A percentile compares a stretch with the other conserved stretches of the same genome.
Evolutionary conservation across 2,329 filamentous ascomycete species (phyloP).

Genomic region (Aspergillus persii): DNA sequence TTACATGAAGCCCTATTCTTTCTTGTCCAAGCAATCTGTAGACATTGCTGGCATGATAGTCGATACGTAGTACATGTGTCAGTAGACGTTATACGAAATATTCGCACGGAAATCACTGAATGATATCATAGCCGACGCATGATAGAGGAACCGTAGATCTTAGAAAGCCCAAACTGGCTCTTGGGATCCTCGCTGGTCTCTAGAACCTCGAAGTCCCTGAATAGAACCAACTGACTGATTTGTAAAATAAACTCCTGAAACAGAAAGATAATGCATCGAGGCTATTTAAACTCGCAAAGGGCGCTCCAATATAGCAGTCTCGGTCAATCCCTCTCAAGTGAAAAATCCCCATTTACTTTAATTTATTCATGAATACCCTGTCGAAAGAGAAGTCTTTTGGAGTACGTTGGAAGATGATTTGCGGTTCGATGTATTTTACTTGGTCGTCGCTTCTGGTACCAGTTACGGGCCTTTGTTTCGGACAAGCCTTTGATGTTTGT

Average conservation of each 20-base stretch:
- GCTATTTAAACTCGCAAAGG: constrained; percentile 5
- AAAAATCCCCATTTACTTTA: constrained; percentile 6
- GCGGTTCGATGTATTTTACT: constrained; percentile 3
- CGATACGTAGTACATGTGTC: constrained; percentile 3
- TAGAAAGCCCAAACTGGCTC: constrained; percentile 10
- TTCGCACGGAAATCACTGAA: constrained; percentile 8
- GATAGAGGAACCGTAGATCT: constrained; percentile 9
- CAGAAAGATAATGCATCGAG: constrained; percentile 4
- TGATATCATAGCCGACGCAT: constrained; percentile 13
- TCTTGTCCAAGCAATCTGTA: constrained; percentile 7
- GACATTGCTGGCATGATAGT: constrained; percentile 6
- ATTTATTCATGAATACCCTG: not conserved
- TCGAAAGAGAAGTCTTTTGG: constrained; percentile 4
- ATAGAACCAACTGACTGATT: constrained; percentile 3
- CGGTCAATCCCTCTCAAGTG: constrained; percentile 5
- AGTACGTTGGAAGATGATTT: constrained; percentile 4
- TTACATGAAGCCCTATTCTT: constrained; percentile 4
- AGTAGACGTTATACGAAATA: constrained; percentile 5
- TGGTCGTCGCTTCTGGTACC: constrained; percentile 4
- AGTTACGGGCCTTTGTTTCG: constrained; percentile 5
- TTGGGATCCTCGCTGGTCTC: constrained; percentile 1
- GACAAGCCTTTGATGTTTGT: constrained; percentile 3
- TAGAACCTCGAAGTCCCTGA: not conserved
- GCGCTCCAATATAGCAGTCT: constrained; percentile 3
- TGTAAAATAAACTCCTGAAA: constrained; percentile 5